These are phyloP conservation scores for Penicillium capsulatum DNA, from an alignment of 2,329 filamentous ascomycete genomes.

Conservation along the genomic window DNA sequence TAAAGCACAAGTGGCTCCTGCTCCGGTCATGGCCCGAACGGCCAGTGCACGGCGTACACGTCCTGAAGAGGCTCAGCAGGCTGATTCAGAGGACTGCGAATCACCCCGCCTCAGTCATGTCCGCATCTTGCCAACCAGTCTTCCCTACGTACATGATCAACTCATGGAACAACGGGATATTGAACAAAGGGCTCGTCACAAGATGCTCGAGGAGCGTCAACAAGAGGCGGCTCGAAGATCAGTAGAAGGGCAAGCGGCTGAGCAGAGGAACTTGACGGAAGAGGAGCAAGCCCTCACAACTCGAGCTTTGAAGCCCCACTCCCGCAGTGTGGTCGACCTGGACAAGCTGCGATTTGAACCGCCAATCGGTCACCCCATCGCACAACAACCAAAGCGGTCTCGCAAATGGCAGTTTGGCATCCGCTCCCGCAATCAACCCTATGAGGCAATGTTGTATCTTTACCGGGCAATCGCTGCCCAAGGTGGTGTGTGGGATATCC, in stretches of 20 bases:
- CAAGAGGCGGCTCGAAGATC: constrained; percentile 20
- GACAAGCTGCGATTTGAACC: constrained; percentile 58
- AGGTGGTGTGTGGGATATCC: constrained; percentile 78
- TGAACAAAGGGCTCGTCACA: constrained; percentile 27
- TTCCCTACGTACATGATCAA: constrained; percentile 85
- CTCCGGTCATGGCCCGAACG: constrained; percentile 20
- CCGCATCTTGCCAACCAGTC: constrained; percentile 82
- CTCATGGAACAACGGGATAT: constrained; percentile 64
- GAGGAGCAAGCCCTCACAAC: constrained; percentile 79
- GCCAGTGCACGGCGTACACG: constrained; percentile 25
- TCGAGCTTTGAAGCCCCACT: constrained; percentile 79
- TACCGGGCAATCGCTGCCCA: constrained; percentile 87
- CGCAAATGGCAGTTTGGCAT: constrained; percentile 99
- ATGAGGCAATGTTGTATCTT: constrained; percentile 90
- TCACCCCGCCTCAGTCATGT: constrained; percentile 72
- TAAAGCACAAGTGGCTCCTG: constrained; percentile 19
- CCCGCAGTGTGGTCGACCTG: constrained; percentile 64
- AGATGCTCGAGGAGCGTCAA: constrained; percentile 47
- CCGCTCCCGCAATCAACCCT: constrained; percentile 84
- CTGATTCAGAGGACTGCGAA: constrained; percentile 35
- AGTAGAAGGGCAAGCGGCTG: constrained; percentile 20
- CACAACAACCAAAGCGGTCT: constrained; percentile 55
- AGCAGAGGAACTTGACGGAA: constrained; percentile 37
- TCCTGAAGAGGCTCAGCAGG: constrained; percentile 23
- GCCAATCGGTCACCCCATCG: constrained; percentile 47